These are phyloP conservation scores for Sordaria brevicollis DNA, from an alignment of 495 filamentous ascomycete genomes.

Conservation along the genomic window DNA sequence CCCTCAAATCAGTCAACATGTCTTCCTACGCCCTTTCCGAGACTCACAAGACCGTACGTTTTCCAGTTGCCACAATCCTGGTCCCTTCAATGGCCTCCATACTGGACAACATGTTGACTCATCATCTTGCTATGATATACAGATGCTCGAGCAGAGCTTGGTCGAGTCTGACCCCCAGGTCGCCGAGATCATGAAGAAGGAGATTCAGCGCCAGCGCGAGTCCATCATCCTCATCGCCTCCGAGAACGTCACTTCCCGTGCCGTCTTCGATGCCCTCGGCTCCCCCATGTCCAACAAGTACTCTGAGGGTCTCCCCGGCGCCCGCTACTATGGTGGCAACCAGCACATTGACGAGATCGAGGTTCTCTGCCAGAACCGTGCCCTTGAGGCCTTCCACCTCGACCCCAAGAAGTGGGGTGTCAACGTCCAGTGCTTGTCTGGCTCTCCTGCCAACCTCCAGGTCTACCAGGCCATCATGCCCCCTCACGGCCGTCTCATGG, in stretches of 20 bases:
- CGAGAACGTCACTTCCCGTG: slow-evolving; percentile 81
- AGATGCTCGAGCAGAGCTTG: slow-evolving; percentile 88
- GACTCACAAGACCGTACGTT: slow-evolving; percentile 74
- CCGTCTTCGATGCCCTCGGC: slow-evolving; percentile 81
- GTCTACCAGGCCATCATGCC: slow-evolving; percentile 99
- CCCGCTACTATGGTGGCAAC: slow-evolving; percentile 98
- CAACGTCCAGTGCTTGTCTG: slow-evolving; percentile 92
- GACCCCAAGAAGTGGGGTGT: slow-evolving; percentile 91
- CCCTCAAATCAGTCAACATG: slow-evolving; percentile 18
- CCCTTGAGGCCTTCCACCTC: slow-evolving; percentile 82
- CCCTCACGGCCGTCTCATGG: slow-evolving; percentile 94
- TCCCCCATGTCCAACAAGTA: slow-evolving; percentile 98
- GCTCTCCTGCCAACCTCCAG: slow-evolving; percentile 92
- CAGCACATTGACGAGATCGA: slow-evolving; percentile 97
- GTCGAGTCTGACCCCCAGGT: slow-evolving; percentile 83
- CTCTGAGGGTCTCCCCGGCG: slow-evolving; percentile 96
- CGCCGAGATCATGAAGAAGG: slow-evolving; percentile 86
- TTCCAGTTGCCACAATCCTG: neutral
- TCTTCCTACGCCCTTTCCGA: slow-evolving; percentile 75
- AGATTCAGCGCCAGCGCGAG: slow-evolving; percentile 95
- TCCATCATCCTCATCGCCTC: slow-evolving; percentile 97
- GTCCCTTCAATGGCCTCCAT: neutral
- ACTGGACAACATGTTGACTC: slow-evolving; percentile 38
- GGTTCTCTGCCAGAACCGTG: slow-evolving; percentile 89
- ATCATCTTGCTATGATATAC: slow-evolving; percentile 14